phyloP scores from a whole-genome alignment of 2,329 filamentous ascomycete genomes.

The Epichloe glyceriae region DNA sequence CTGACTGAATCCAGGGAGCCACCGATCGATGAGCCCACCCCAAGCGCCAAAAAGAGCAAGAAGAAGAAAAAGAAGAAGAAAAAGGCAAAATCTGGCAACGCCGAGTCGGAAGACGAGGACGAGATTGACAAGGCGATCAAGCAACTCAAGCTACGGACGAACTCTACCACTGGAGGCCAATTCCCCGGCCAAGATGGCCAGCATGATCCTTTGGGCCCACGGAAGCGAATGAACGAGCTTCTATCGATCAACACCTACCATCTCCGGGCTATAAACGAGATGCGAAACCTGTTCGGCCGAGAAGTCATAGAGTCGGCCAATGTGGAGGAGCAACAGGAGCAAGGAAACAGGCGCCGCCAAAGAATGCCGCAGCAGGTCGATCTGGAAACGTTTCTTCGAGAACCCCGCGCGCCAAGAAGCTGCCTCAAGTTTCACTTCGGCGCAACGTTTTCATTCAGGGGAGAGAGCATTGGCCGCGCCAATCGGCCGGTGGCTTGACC shows the following conservation, averaged over 20 bases:
- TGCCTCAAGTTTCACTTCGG: conserved; percentile 58
- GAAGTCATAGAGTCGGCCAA: conserved; percentile 43
- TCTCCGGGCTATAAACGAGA: conserved; percentile 81
- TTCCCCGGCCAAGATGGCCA: conserved; percentile 5
- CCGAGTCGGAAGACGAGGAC: conserved; percentile 24
- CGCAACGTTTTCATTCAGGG: conserved; percentile 78
- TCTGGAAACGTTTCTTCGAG: conserved; percentile 40
- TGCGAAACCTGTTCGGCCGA: conserved; percentile 51
- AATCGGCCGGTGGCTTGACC: conserved; percentile 65
- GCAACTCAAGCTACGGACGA: conserved; percentile 22
- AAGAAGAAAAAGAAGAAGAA: conserved; percentile 27
- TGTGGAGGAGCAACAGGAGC: conserved; percentile 34
- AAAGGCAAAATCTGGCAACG: conserved; percentile 19
- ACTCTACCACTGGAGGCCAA: neutral
- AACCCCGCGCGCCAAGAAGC: conserved; percentile 44
- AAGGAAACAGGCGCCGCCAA: conserved; percentile 19
- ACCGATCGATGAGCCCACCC: conserved; percentile 13
- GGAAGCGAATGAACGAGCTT: conserved; percentile 24
- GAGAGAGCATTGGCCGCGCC: conserved; percentile 75
- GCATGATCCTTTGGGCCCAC: conserved; percentile 5
- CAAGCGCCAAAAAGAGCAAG: conserved; percentile 18
- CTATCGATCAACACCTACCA: conserved; percentile 49
- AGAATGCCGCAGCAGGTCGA: conserved; percentile 39
- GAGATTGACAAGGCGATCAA: conserved; percentile 44
- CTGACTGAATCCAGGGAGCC: conserved; percentile 10